Evolutionary conservation across 2,329 filamentous ascomycete species (phyloP).

Genomic region (Penicillium freii): DNA sequence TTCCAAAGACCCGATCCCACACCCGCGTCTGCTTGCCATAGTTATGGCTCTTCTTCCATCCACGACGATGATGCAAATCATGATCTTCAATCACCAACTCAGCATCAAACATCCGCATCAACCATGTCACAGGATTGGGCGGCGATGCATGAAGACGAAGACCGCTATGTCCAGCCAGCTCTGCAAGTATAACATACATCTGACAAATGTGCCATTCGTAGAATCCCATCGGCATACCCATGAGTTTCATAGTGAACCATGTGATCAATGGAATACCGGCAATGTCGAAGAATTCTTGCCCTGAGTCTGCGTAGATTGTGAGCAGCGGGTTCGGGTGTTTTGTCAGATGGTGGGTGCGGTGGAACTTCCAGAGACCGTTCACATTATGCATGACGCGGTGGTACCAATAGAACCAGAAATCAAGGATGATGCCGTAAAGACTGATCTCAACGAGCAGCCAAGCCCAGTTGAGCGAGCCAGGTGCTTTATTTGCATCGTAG

Average conservation of each 20-base stretch:
- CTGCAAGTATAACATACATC: constrained; percentile 1
- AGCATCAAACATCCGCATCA: constrained; percentile 4
- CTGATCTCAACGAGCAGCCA: neutral
- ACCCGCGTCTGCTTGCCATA: constrained; percentile 6
- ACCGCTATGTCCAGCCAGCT: constrained; percentile 2
- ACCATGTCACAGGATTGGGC: constrained; percentile 1
- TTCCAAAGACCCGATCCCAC: constrained; percentile 3
- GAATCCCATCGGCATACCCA: constrained; percentile 5
- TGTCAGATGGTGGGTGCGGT: neutral
- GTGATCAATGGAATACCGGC: constrained; percentile 1
- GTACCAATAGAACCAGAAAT: constrained; percentile 8
- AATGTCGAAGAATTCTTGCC: constrained; percentile 3
- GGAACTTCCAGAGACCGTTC: constrained; percentile 3
- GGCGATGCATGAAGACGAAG: constrained; percentile 2
- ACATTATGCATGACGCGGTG: constrained; percentile 3
- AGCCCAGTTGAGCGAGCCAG: neutral
- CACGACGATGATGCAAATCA: constrained; percentile 5
- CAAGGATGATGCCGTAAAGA: constrained; percentile 4
- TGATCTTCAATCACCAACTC: constrained; percentile 4
- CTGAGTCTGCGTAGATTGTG: constrained; percentile 4
- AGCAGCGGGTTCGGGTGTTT: constrained; percentile 4
- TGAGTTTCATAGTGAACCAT: neutral
- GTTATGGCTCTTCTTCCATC: constrained; percentile 7
- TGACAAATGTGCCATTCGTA: constrained; percentile 5
- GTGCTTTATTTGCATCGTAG: neutral